These are phyloP conservation scores for Aspergillus saccharolyticus DNA, from an alignment of 495 filamentous ascomycete genomes.

Conservation along the genomic window DNA sequence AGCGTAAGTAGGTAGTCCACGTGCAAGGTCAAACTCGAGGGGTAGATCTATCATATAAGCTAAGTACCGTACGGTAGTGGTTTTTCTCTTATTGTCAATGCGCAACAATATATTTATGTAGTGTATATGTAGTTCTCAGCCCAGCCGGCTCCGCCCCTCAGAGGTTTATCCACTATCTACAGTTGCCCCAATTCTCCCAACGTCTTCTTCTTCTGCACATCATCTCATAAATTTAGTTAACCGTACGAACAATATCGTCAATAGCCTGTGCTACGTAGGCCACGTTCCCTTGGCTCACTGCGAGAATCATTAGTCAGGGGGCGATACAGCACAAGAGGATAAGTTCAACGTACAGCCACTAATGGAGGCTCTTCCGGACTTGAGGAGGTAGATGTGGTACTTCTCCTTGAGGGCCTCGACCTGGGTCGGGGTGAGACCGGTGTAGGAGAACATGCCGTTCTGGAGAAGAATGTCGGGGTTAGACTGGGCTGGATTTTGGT, in stretches of 20 bases:
- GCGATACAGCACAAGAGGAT: background rate
- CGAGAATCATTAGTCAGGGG: constrained; percentile 5
- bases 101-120: no score
- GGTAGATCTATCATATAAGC: background rate
- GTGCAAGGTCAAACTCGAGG: background rate
- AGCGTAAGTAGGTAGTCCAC: background rate
- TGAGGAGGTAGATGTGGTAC: constrained; percentile 47
- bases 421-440: constrained; percentile 42
- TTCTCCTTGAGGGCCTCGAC: constrained; percentile 42
- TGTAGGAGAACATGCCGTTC: constrained; percentile 53
- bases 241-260: constrained; percentile 42
- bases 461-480: constrained; percentile 19
- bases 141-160: background rate
- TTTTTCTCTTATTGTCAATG: background rate
- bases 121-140: background rate
- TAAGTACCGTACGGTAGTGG: background rate
- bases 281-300: constrained; percentile 52
- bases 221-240: constrained; percentile 21
- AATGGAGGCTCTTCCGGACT: constrained; percentile 44
- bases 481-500: constrained; percentile 4
- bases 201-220: background rate
- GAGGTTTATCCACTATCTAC: background rate
- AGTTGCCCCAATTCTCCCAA: background rate
- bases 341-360: constrained; percentile 37
- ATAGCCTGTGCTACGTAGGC: constrained; percentile 45